Evolutionary conservation across 768 basidiomycete species (phyloP).

Genomic region (Hysterangium stoloniferum): DNA sequence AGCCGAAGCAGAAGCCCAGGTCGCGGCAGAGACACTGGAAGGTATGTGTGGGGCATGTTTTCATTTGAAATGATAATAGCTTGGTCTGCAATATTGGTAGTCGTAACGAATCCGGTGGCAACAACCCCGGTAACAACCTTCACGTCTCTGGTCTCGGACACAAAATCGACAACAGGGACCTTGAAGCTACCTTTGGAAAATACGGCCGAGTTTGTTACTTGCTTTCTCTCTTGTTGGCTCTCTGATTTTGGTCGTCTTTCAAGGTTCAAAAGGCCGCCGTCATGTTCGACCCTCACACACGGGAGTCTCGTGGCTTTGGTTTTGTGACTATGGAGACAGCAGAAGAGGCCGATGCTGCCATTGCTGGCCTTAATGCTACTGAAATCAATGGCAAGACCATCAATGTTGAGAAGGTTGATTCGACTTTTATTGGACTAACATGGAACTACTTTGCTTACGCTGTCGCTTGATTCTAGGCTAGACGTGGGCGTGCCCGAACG

Average conservation of each 20-base stretch:
- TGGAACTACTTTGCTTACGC: slow-evolving; percentile 10
- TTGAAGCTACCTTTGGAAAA: slow-evolving; percentile 84
- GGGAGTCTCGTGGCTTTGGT: slow-evolving; percentile 74
- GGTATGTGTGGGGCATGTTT: slow-evolving; percentile 35
- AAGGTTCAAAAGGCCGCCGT: slow-evolving; percentile 59
- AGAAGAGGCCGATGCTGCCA: slow-evolving; percentile 90
- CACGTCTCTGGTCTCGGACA: slow-evolving; percentile 54
- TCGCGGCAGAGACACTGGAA: slow-evolving; percentile 39
- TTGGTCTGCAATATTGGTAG: slow-evolving; percentile 12
- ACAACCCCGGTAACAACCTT: slow-evolving; percentile 59
- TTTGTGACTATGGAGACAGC: slow-evolving; percentile 81
- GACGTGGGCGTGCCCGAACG: slow-evolving; percentile 81
- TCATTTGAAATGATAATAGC: background rate
- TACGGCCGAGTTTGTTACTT: slow-evolving; percentile 63
- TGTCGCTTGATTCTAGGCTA: slow-evolving; percentile 51
- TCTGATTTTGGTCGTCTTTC: background rate
- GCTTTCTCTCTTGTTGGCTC: background rate
- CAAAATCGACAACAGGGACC: slow-evolving; percentile 71
- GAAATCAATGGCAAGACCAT: slow-evolving; percentile 84
- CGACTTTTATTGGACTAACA: background rate
- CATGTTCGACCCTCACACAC: slow-evolving; percentile 61
- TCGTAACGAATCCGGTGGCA: slow-evolving; percentile 26
- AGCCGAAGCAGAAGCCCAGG: slow-evolving; percentile 77
- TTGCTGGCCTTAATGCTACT: slow-evolving; percentile 74
- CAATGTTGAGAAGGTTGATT: slow-evolving; percentile 75